Evolutionary conservation across 2,329 filamentous ascomycete species (phyloP), one percentile per base, ranked within the genome.

Genomic region (Phyllosticta citriasiana): DNA sequence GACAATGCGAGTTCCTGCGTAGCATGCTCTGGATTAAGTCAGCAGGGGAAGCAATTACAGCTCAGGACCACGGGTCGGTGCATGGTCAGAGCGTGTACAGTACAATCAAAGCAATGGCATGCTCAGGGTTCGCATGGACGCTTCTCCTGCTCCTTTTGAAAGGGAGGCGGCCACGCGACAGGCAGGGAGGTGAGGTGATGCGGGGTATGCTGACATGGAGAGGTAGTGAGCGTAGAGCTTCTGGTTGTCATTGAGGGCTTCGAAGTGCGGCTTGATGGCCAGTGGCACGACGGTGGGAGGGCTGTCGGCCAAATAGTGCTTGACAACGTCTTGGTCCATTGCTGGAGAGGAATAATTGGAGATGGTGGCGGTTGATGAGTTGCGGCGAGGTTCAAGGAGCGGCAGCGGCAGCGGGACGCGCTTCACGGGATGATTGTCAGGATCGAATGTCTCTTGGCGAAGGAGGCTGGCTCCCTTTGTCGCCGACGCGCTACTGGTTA

Each of bases 251-350:
- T 77, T 82, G 64, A 94, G 76, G 40, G 86, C 84, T 60, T 93
- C 88, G 69, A 97, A 99, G 76, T 97, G 93, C 72, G 91, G 89
- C 77, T 91, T 91, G 73, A 97, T 94, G 73, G 91, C 87, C 57
- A 99, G 84, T 55, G 87, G 85, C 63, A 97, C 93, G 61, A 97
- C 85, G 56, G 87, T 88, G 0, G 94, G 94, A 54, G 94, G 94
- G 65, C 88, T 87, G 75, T 99, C 94, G 55, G 94, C 92, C 64
- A 96, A 82, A 74, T 96, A 97, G 72, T 96, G 88, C 73, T 78
- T 77, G 52, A 79, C 72, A 6, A 72, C 72, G 47, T 75, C 70
- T 8, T 71, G 69, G 64, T 79, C 77, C 70, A 80, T 79, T 53
- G 67, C 67, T 63, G 59, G 68, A 16, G 52, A 55, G 24, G n/a